phyloP scores from a whole-genome alignment of 2,329 filamentous ascomycete species.

The Escovopsis sp. region DNA sequence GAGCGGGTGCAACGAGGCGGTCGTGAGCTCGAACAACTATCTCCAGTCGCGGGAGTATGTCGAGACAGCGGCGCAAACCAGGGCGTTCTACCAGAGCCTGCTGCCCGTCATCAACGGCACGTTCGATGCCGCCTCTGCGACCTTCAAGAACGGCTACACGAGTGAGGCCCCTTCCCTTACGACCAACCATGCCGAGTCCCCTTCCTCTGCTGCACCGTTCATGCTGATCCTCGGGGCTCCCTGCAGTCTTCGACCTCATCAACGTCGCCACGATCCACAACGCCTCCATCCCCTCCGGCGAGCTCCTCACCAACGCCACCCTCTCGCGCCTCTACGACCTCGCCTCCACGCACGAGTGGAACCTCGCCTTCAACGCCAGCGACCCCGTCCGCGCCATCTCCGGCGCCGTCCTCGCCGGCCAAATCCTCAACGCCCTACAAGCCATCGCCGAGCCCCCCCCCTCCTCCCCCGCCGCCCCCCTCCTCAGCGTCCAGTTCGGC shows the following conservation, averaged over 20 bases:
- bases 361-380: constrained; percentile 65
- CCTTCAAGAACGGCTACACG: constrained; percentile 45
- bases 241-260: constrained; percentile 42
- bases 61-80: constrained; percentile 31
- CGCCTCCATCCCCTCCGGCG: constrained; percentile 37
- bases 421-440: constrained; percentile 38
- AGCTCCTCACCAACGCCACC: constrained; percentile 43
- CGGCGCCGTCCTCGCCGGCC: constrained; percentile 40
- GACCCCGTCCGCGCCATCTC: constrained; percentile 47
- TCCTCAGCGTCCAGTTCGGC: constrained; percentile 40
- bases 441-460: constrained; percentile 27
- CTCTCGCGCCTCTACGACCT: constrained; percentile 53
- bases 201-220: neutral
- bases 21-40: constrained; percentile 39
- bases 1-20: constrained; percentile 39
- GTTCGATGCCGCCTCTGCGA: constrained; percentile 28
- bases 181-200: too few species aligned
- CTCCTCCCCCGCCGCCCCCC: constrained; percentile 19
- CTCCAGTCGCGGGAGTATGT: constrained; percentile 32
- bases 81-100: constrained; percentile 41
- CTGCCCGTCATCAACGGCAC: constrained; percentile 39
- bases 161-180: constrained; percentile 26
- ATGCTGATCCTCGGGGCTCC: neutral
- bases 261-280: constrained; percentile 48
- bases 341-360: constrained; percentile 68